Evolutionary conservation across 2,329 filamentous ascomycete species (phyloP), one percentile per base, ranked within the genome.

Genomic region (Diaporthe nobilis): DNA sequence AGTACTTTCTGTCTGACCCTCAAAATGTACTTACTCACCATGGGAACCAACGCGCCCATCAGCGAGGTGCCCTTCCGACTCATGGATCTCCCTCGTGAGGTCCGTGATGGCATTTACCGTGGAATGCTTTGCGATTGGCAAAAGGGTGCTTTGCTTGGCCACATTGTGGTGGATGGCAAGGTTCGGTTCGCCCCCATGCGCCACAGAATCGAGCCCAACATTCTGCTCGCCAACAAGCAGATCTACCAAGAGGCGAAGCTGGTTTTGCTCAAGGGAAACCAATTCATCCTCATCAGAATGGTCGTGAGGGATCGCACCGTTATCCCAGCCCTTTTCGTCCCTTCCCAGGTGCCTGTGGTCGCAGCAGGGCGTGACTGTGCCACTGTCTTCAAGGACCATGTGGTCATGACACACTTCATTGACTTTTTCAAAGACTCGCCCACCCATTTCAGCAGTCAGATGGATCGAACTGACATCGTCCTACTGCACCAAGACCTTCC

Each of bases 241-340:
- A 15, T 68, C 5, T n/a, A 68, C 8, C 6, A 51, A 17, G 63
- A 68, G 47, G 63, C 44, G 0, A 68, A 53, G 12, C 44, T 17
- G 25, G 47, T 68, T 1, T 6, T 68, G 20, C 28, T 68, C 31
- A 17, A 51, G 31, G 63, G 20, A 2, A 68, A 53, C 31, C 28
- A 68, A 2, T 51, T 68, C 5, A 4, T 68, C 22, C 22, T 10
- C 10, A 6, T 68, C 31, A 25, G 2, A 1, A 53, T 68, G 12
- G 13, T 0, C 8, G 12, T 34, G 2, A n/a, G 44, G 1, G 8
- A 28, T 20, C 13, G 1, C 61, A 2, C 1, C 6, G 9, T 20
- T 12, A 5, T 51, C 10, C 0, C 1, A 0, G 8, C 17, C 5
- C 15, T n/a, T 9, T 51, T 68, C 20, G 1, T 15, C 7, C 44